Percentiles rank a stretch among this genome's conserved stretches.
Evolutionary conservation across 2,329 filamentous ascomycete genomes (phyloP).

Genomic region (Sphaceloma murrayae): DNA sequence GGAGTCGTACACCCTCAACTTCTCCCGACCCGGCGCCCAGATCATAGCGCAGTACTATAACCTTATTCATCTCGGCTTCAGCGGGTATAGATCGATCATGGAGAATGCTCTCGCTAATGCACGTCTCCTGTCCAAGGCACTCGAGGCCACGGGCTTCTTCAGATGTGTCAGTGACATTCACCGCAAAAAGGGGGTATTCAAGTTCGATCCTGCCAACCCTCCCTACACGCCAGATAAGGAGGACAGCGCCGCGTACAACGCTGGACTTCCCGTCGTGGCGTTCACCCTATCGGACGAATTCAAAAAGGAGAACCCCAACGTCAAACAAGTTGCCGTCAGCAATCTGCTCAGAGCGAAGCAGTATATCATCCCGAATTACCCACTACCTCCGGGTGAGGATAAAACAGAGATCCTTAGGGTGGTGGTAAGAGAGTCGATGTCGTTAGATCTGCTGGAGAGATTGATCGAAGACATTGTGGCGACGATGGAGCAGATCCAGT

Average conservation of each 20-base stretch:
- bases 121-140: slow-evolving; percentile 50
- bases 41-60: slow-evolving; percentile 66
- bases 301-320: slow-evolving; percentile 49
- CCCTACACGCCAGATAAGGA: slow-evolving; percentile 38
- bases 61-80: slow-evolving; percentile 58
- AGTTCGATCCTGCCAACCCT: slow-evolving; percentile 35
- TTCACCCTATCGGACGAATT: slow-evolving; percentile 56
- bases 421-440: slow-evolving; percentile 58
- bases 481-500: slow-evolving; percentile 53
- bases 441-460: slow-evolving; percentile 56
- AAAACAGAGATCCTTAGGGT: slow-evolving; percentile 57
- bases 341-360: slow-evolving; percentile 55
- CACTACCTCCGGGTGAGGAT: slow-evolving; percentile 52
- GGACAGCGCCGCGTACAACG: slow-evolving; percentile 51
- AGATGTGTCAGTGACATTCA: slow-evolving; percentile 57
- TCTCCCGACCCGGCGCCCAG: slow-evolving; percentile 60
- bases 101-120: slow-evolving; percentile 59
- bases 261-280: slow-evolving; percentile 58
- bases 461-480: slow-evolving; percentile 52
- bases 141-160: slow-evolving; percentile 60
- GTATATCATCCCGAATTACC: slow-evolving; percentile 64
- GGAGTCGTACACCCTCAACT: slow-evolving; percentile 62
- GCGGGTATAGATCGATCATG: slow-evolving; percentile 55
- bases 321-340: slow-evolving; percentile 55
- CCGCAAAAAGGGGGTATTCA: slow-evolving; percentile 38